Conservation (phyloP, 129 eudicot genomes). For the Flaveria brownii region DNA sequence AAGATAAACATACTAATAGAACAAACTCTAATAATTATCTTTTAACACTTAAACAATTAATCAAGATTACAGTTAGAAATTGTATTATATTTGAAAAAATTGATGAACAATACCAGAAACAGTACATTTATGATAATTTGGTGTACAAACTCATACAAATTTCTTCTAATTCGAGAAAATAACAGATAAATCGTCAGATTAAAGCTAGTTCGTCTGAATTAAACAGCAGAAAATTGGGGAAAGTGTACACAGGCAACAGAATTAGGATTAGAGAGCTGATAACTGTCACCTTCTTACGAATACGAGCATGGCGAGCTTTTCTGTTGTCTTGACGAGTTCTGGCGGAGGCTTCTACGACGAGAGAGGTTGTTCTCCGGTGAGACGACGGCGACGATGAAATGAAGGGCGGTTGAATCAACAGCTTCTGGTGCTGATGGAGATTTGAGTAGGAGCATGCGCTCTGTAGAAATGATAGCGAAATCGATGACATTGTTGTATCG, state of each 20-base stretch:
- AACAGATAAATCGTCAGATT: background rate
- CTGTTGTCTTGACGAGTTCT: constrained; percentile 69
- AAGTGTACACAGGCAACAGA: background rate
- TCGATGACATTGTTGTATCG: constrained; percentile 41
- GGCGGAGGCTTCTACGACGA: constrained; percentile 50
- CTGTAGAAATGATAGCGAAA: constrained; percentile 65
- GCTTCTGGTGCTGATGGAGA: constrained; percentile 36
- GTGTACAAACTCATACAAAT: background rate
- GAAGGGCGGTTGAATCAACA: constrained; percentile 30
- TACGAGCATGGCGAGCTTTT: constrained; percentile 80
- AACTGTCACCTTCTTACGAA: constrained; percentile 72
- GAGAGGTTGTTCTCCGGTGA: constrained; percentile 40
- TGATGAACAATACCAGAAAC: background rate
- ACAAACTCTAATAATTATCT: no score
- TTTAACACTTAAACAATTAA: no score
- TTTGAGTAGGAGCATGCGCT: constrained; percentile 39
- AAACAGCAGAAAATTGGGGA: constrained; percentile 3
- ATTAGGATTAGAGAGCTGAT: background rate
- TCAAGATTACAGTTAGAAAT: background rate
- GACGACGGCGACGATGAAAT: constrained; percentile 35
- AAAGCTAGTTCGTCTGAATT: background rate
- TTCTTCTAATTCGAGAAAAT: background rate
- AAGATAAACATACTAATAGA: no score
- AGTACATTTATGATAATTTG: background rate
- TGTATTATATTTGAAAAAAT: background rate